A percentile compares a stretch with the other conserved stretches of the same genome.
Evolutionary conservation across 495 filamentous ascomycete species (phyloP).

Genomic region (Filosporella fistucella): DNA sequence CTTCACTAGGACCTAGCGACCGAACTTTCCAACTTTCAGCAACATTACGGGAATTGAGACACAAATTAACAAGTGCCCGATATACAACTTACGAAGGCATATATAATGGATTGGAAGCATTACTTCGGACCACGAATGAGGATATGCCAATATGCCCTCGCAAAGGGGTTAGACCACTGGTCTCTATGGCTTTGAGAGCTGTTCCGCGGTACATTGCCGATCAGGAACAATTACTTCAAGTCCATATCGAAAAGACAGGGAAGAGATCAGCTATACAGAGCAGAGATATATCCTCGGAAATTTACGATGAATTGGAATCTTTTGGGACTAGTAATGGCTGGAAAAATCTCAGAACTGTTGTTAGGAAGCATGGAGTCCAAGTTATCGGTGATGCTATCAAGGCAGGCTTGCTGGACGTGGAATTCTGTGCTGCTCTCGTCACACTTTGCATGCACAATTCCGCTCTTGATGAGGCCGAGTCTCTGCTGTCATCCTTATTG

Average conservation of each 20-base stretch:
- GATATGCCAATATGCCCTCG: slow-evolving; percentile 1
- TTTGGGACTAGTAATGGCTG: slow-evolving; percentile 56
- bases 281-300: slow-evolving; percentile 36
- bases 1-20: too few species aligned
- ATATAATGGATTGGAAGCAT: slow-evolving; percentile 40
- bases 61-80: slow-evolving; percentile 12
- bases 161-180: slow-evolving; percentile 49
- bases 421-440: slow-evolving; percentile 34
- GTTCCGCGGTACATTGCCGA: slow-evolving; percentile 59
- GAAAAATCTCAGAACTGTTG: slow-evolving; percentile 58
- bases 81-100: slow-evolving; percentile 34
- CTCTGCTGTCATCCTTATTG: slow-evolving; percentile 30
- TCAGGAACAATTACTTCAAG: slow-evolving; percentile 48
- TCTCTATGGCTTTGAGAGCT: slow-evolving; percentile 60
- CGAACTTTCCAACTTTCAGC: slow-evolving; percentile 14
- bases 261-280: slow-evolving; percentile 33
- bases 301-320: slow-evolving; percentile 65
- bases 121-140: slow-evolving; percentile 39
- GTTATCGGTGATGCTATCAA: slow-evolving; percentile 51
- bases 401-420: slow-evolving; percentile 38
- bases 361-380: slow-evolving; percentile 61
- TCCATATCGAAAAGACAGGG: slow-evolving; percentile 46
- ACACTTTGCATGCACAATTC: slow-evolving; percentile 34
- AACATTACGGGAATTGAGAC: slow-evolving; percentile 14
- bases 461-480: slow-evolving; percentile 35